A percentile compares a stretch with the other conserved stretches of the same genome.
These are phyloP conservation scores for Bjerkandera adusta DNA, from an alignment of 1,284 basidiomycete genomes.

Conservation along the genomic window DNA sequence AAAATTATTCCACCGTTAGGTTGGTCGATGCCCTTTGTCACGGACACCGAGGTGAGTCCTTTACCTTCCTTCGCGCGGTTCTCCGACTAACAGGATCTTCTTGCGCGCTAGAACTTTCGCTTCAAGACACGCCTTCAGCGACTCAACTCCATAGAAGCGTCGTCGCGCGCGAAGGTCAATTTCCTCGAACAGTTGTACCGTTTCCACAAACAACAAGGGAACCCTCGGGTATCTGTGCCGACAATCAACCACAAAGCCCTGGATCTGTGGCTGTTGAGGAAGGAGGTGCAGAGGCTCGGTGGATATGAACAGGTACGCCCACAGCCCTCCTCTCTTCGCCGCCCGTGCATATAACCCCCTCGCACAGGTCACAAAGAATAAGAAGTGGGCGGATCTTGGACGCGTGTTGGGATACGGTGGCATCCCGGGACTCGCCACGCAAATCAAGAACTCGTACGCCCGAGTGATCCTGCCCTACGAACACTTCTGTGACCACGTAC, in stretches of 20 bases:
- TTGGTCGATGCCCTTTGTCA: constrained; percentile 97
- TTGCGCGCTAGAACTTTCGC: constrained; percentile 66
- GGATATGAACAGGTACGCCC: constrained; percentile 82
- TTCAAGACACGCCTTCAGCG: constrained; percentile 96
- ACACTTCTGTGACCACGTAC: constrained; percentile 79
- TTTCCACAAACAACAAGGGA: constrained; percentile 88
- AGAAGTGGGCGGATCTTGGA: constrained; percentile 87
- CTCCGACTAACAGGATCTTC: constrained; percentile 19
- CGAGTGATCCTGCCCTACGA: constrained; percentile 95
- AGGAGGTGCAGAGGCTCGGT: constrained; percentile 86
- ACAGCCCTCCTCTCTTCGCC: constrained; percentile 16
- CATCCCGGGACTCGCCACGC: constrained; percentile 79
- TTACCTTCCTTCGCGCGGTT: constrained; percentile 28
- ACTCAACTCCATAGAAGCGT: constrained; percentile 96
- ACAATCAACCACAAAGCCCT: constrained; percentile 90
- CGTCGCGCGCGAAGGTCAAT: constrained; percentile 94
- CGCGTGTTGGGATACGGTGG: constrained; percentile 79
- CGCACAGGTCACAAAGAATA: constrained; percentile 72
- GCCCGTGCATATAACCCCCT: constrained; percentile 5
- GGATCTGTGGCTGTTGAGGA: constrained; percentile 91
- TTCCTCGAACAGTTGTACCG: constrained; percentile 96
- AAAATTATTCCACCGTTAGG: constrained; percentile 93
- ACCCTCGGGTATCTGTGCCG: constrained; percentile 84
- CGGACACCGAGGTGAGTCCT: constrained; percentile 81
- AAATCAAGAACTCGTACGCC: constrained; percentile 88